Conservation (phyloP, 495 filamentous ascomycete species). For the Aspergillus kassunensis region DNA sequence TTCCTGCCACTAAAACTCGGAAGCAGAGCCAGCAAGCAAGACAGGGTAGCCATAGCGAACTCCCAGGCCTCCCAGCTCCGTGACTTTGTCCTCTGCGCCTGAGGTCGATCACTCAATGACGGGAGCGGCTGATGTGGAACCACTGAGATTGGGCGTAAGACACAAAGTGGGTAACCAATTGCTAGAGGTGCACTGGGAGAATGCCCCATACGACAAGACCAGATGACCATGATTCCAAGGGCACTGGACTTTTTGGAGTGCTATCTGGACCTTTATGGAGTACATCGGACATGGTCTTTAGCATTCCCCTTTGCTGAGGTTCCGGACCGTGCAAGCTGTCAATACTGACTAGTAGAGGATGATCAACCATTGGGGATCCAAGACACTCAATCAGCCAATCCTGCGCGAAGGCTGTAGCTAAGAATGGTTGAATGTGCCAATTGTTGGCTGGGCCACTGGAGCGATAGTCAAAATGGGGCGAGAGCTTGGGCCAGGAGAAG, state of each 20-base stretch:
- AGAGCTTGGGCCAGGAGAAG: slow-evolving; percentile 8
- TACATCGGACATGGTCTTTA: background rate
- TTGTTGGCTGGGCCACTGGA: background rate
- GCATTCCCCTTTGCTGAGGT: background rate
- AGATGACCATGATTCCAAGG: slow-evolving; percentile 23
- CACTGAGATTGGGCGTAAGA: slow-evolving; percentile 20
- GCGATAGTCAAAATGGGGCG: background rate
- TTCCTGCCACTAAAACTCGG: too few relatives aligned
- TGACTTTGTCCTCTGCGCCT: background rate
- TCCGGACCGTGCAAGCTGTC: background rate
- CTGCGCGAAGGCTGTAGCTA: background rate
- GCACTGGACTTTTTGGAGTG: slow-evolving; percentile 6
- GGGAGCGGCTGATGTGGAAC: slow-evolving; percentile 20
- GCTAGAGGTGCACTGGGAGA: slow-evolving; percentile 1
- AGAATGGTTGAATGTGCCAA: background rate
- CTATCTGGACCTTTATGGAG: too few relatives aligned
- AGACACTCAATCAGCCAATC: background rate
- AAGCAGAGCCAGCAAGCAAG: too few relatives aligned
- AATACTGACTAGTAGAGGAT: background rate
- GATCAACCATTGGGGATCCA: background rate
- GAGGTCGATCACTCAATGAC: slow-evolving; percentile 19
- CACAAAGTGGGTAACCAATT: slow-evolving; percentile 11
- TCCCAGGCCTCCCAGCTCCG: too few relatives aligned
- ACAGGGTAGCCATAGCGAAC: too few relatives aligned
- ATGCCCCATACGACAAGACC: slow-evolving; percentile 16